A percentile compares a stretch with the other conserved stretches of the same genome.
Conservation (phyloP, 352 stramenopile species). For the Phytophthora podocarpi region DNA sequence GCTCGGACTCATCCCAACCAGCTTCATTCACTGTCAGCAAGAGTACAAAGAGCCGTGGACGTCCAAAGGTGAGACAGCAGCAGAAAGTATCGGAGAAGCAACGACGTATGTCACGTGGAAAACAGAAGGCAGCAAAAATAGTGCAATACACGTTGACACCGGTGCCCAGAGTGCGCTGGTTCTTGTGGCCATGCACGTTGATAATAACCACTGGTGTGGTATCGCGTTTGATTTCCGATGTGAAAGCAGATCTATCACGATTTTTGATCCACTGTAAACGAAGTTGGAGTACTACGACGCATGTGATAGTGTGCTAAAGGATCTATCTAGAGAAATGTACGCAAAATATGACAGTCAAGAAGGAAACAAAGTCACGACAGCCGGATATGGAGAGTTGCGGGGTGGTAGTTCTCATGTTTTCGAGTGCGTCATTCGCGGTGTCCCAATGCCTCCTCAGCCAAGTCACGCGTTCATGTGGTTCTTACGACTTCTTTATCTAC, state of each 20-base stretch:
- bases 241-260: background rate
- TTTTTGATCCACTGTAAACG: background rate
- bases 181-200: background rate
- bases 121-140: conserved; percentile 1
- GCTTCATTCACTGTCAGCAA: conserved; percentile 1
- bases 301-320: background rate
- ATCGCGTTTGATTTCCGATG: background rate
- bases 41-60: conserved; percentile 3
- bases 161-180: background rate
- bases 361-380: no score
- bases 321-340: background rate
- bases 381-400: background rate
- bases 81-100: conserved; percentile 7
- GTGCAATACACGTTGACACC: background rate
- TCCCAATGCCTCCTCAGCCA: background rate
- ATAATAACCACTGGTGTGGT: background rate
- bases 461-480: background rate
- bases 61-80: conserved; percentile 9
- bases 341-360: no score
- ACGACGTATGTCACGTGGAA: background rate
- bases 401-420: background rate
- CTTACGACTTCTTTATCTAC: background rate
- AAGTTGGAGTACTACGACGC: background rate
- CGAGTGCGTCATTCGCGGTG: background rate
- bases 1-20: background rate